Base-by-base conservation (phyloP, 805 yeast genomes). In the Pichia nakasei region DNA sequence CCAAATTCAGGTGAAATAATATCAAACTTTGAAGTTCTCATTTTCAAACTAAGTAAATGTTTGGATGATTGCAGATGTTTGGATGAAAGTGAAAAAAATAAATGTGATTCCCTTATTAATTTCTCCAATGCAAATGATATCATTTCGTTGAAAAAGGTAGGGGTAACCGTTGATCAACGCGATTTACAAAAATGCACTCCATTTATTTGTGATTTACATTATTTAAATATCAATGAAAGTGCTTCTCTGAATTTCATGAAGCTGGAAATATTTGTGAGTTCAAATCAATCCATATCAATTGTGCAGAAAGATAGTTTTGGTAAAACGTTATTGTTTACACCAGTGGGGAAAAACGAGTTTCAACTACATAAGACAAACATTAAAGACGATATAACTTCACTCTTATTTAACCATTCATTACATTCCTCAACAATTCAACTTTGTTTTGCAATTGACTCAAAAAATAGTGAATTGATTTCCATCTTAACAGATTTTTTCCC, bases 271-370 rank as follows among this genome's bases (percentile, higher is more conserved):
- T 44, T 18, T 26, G 39, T 17, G 44, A 51, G 17, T 9, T 29
- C 18, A 2, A 9, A 29, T 60, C 19, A 32, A 32, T 32, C 7
- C 17, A 67, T 64, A 4, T 29, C 18, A 8, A 39, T 67, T 5
- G 54, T 64, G 13, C 51, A 57, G n/a, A 41, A 57, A 12, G 63
- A 64, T 29, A 55, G 56, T 8, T 46, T 51, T 31, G 59, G 58
- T 5, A 52, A 60, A 21, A 50, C 61, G 7, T 44, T 67, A 34
- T 29, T 67, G 26, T 67, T 67, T 42, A 65, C 69, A 8, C 63
- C 64, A 20, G 48, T 67, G 22, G 51, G 55, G 31, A 42, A 44
- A n/a, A 47, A 51, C 12, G 67, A 63, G 39, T 51, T 67, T 11
- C 45, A 29, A 12, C 50, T 59, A 43, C 33, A 38, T 1, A 51